Evolutionary conservation across 2,329 filamentous ascomycete genomes (phyloP).

Genomic region (Atkinsonella hypoxylon): DNA sequence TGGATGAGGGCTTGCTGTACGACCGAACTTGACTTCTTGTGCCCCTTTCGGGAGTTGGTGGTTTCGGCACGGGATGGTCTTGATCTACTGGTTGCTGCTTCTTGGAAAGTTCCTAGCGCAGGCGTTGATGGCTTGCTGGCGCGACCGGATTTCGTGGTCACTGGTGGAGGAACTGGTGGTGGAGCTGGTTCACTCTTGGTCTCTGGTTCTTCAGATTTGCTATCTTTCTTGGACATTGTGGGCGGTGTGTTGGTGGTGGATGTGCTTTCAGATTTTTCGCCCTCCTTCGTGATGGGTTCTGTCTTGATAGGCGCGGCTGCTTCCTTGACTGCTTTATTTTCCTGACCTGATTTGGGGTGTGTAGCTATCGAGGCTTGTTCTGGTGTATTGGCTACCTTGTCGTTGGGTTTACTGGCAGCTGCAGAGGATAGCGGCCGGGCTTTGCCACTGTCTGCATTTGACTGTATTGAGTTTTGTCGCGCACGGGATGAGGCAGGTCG

Average conservation of each 20-base stretch:
- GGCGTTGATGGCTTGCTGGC: conserved; percentile 57
- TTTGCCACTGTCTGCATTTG: conserved; percentile 42
- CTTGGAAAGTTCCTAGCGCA: conserved; percentile 46
- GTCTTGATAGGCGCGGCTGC: conserved; percentile 21
- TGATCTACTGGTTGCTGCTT: conserved; percentile 33
- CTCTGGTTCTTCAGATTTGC: conserved; percentile 24
- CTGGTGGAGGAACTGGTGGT: conserved; percentile 27
- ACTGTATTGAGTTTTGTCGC: conserved; percentile 62
- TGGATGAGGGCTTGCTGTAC: conserved; percentile 23
- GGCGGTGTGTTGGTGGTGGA: conserved; percentile 14
- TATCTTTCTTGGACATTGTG: conserved; percentile 30
- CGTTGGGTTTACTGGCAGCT: conserved; percentile 46
- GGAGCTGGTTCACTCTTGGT: conserved; percentile 27
- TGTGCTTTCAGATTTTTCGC: conserved; percentile 16
- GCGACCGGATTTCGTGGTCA: conserved; percentile 53
- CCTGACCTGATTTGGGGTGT: conserved; percentile 18
- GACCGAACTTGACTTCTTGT: conserved; percentile 43
- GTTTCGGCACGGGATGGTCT: conserved; percentile 37
- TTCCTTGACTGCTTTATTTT: conserved; percentile 43
- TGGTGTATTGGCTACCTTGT: conserved; percentile 26
- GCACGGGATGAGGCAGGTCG: conserved; percentile 58
- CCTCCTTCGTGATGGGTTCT: conserved; percentile 23
- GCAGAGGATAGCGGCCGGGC: conserved; percentile 5
- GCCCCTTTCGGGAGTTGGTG: conserved; percentile 37
- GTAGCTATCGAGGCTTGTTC: conserved; percentile 23